Evolutionary conservation across 1,284 basidiomycete genomes (phyloP), one percentile per base, ranked within the genome.

Genomic region (Xanthoconium separans): DNA sequence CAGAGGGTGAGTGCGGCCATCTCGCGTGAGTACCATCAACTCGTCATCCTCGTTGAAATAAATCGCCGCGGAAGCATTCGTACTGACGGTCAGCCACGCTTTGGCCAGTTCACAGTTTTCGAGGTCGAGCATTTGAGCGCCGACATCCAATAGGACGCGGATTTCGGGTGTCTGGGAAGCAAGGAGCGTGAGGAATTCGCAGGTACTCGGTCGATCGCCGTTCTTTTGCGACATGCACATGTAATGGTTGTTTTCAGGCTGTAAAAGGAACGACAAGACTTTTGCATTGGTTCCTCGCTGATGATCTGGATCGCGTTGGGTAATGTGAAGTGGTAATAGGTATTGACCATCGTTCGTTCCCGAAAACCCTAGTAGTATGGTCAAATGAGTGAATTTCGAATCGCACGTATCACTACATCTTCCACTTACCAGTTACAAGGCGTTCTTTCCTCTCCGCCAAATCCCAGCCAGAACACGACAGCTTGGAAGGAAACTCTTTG

Each of bases 101-200:
- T 55, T 29, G 1, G 71, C 77, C 6, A 83, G 56, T 10, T 76
- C 66, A 2, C 63, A 43, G 51, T 80, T 82, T 27, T 66, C 61
- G 36, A 80, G 60, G 40, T 83, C 81, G 11, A 83, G 66, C 65
- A 83, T 79, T 57, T 83, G 82, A 1, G 82, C 81, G 1, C 81
- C 81, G 12, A 82, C 78, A 47, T 82, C 80, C 11, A 83, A 64
- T 20, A 82, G 59, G 1, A 82, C 77, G 8, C 68, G 70, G 18
- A 80, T 70, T n/a, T 70, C 60, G 1, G 74, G 74, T 0, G 50
- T 42, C 54, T 78, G 70, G 1, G 49, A 6, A 2, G 69, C 64
- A 2, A 81, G 20, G 10, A 65, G 50, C 1, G 68, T 15, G 2
- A 83, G 51, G 53, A 79, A 71, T 36, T 70, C 65, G 1, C 13